Evolutionary conservation across 1,139 yeast genomes (phyloP).

Genomic region (Geotrichum klebahnii): DNA sequence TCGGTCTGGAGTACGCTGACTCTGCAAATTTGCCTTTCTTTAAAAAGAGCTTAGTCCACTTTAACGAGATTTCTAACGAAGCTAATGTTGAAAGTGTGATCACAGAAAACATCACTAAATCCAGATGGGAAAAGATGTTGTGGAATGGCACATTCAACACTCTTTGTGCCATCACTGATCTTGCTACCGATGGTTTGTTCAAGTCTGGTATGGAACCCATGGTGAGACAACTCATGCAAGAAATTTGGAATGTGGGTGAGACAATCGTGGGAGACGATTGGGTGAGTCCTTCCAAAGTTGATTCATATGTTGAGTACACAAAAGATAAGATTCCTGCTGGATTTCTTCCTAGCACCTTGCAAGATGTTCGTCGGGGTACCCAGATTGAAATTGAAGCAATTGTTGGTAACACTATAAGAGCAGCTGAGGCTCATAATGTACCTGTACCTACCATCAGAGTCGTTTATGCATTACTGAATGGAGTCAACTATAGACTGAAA

Average conservation of each 20-base stretch:
- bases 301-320: constrained; percentile 22
- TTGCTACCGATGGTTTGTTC: constrained; percentile 22
- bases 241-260: constrained; percentile 27
- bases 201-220: constrained; percentile 21
- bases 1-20: constrained; percentile 24
- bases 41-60: constrained; percentile 11
- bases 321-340: constrained; percentile 16
- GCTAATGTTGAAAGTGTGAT: constrained; percentile 20
- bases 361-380: constrained; percentile 29
- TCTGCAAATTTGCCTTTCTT: constrained; percentile 1
- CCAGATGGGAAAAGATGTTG: constrained; percentile 29
- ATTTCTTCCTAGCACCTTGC: constrained; percentile 30
- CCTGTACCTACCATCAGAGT: constrained; percentile 25
- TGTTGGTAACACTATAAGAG: constrained; percentile 27
- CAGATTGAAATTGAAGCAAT: constrained; percentile 28
- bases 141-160: constrained; percentile 32
- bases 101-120: constrained; percentile 21
- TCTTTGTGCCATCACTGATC: constrained; percentile 25
- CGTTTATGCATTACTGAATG: constrained; percentile 24
- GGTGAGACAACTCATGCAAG: constrained; percentile 23
- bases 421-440: constrained; percentile 25
- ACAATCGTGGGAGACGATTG: constrained; percentile 25
- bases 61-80: constrained; percentile 18
- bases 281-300: constrained; percentile 20
- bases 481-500: constrained; percentile 23